phyloP scores from a whole-genome alignment of 352 stramenopile genomes.

The Pythium folliculosum region DNA sequence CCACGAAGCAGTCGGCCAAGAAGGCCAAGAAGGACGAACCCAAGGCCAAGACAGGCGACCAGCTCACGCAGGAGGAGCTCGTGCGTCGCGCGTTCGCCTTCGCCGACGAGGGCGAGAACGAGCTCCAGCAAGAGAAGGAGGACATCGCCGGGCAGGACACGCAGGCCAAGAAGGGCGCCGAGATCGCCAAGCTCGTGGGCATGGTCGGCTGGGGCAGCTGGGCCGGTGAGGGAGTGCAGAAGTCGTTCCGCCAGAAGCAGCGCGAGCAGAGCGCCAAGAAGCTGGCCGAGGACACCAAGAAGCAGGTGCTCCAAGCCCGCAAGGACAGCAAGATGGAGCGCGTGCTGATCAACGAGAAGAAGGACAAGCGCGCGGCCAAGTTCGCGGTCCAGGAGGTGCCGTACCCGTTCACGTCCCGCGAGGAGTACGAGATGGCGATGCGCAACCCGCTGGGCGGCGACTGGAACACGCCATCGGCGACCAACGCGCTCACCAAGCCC shows the following conservation, averaged over 20 bases:
- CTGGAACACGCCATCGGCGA: constrained; percentile 93
- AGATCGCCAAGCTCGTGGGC: constrained; percentile 78
- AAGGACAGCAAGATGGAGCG: constrained; percentile 72
- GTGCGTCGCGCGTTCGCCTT: constrained; percentile 96
- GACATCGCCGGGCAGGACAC: constrained; percentile 61
- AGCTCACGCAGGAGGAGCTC: constrained; percentile 90
- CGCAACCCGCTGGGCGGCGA: constrained; percentile 91
- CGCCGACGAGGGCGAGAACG: constrained; percentile 88
- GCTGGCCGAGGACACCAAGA: constrained; percentile 64
- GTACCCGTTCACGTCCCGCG: constrained; percentile 96
- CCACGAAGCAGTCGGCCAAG: constrained; percentile 45
- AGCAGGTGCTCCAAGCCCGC: constrained; percentile 62
- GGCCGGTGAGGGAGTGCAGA: constrained; percentile 78
- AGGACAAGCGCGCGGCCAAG: constrained; percentile 87
- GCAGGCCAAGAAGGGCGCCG: constrained; percentile 70
- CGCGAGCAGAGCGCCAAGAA: constrained; percentile 81
- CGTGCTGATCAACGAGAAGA: constrained; percentile 89
- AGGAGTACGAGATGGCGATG: constrained; percentile 98
- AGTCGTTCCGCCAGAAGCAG: constrained; percentile 83
- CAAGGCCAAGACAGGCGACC: constrained; percentile 25
- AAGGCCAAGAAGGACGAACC: constrained; percentile 32
- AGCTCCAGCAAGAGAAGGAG: constrained; percentile 95
- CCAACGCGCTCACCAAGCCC: constrained; percentile 92
- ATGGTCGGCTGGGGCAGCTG: constrained; percentile 92
- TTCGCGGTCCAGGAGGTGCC: constrained; percentile 91